These are phyloP conservation scores for Fraxinus latifolia DNA, from an alignment of 305 asterid genomes.

Conservation along the genomic window DNA sequence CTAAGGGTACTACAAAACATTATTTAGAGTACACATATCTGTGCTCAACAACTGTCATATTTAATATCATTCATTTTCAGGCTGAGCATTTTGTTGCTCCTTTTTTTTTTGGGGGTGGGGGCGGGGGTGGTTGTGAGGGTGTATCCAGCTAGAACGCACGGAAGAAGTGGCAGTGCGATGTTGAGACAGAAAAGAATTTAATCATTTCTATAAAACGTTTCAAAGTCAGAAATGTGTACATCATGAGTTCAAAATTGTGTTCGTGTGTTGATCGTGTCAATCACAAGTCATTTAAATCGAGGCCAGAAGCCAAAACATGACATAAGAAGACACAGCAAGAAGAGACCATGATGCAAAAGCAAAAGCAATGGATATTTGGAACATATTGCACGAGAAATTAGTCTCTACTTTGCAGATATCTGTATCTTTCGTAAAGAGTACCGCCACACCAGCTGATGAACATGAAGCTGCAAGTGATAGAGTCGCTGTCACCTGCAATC, in stretches of 20 bases:
- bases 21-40: neutral
- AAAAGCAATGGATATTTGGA: slow-evolving; percentile 69
- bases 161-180: neutral
- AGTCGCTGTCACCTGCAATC: slow-evolving; percentile 70
- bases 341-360: slow-evolving; percentile 79
- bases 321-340: slow-evolving; percentile 71
- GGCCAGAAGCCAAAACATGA: slow-evolving; percentile 85
- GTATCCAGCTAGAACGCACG: too few species aligned
- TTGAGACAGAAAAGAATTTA: neutral
- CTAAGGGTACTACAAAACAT: neutral
- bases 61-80: too few species aligned
- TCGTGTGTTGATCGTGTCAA: slow-evolving; percentile 4
- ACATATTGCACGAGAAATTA: slow-evolving; percentile 55
- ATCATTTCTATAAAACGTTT: slow-evolving; percentile 10
- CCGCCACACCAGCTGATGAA: slow-evolving; percentile 81
- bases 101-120: too few species aligned
- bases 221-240: slow-evolving; percentile 36
- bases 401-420: slow-evolving; percentile 41
- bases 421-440: slow-evolving; percentile 63
- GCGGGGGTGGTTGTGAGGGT: too few species aligned
- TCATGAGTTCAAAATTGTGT: neutral
- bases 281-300: slow-evolving; percentile 36
- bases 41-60: neutral
- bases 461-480: slow-evolving; percentile 85
- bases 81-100: neutral